Conservation (phyloP, 192 early-diverging fungal genomes). For the Mortierella alpina region DNA sequence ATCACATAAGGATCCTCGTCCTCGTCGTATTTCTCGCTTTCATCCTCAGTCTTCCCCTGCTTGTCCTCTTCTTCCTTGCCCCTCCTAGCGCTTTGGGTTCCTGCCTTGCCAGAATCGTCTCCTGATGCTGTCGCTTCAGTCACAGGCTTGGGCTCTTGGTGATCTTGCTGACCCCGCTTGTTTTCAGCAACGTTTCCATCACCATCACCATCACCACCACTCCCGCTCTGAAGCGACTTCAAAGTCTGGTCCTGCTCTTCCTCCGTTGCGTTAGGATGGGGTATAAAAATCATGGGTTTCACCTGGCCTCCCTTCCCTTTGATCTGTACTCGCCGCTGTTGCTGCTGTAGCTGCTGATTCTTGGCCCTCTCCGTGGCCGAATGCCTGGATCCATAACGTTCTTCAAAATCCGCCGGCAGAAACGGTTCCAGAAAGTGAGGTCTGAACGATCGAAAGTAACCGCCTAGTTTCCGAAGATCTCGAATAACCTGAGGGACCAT, state of each 20-base stretch:
- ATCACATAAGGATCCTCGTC: slow-evolving; percentile 37
- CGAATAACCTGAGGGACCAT: slow-evolving; percentile 54
- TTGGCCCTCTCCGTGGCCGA: background rate
- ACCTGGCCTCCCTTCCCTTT: slow-evolving; percentile 37
- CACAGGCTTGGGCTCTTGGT: background rate
- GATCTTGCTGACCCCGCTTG: background rate
- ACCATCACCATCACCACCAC: too few species aligned
- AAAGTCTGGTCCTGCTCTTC: slow-evolving; percentile 35
- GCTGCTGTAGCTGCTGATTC: background rate
- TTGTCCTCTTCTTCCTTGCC: background rate
- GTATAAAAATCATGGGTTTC: slow-evolving; percentile 51
- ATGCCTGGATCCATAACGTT: background rate
- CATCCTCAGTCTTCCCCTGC: background rate
- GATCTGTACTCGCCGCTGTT: slow-evolving; percentile 23
- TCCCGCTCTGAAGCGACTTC: background rate
- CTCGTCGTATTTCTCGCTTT: slow-evolving; percentile 21
- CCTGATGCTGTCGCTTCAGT: too few species aligned
- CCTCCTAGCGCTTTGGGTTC: background rate
- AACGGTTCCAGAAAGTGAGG: slow-evolving; percentile 44
- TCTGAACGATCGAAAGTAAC: slow-evolving; percentile 61
- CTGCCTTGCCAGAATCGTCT: too few species aligned
- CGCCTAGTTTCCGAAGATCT: slow-evolving; percentile 55
- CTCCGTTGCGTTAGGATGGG: slow-evolving; percentile 42
- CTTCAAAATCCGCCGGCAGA: slow-evolving; percentile 32
- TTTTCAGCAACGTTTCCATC: background rate